These are phyloP conservation scores for Thyridium curvatum DNA, from an alignment of 2,329 filamentous ascomycete genomes.

Conservation along the genomic window DNA sequence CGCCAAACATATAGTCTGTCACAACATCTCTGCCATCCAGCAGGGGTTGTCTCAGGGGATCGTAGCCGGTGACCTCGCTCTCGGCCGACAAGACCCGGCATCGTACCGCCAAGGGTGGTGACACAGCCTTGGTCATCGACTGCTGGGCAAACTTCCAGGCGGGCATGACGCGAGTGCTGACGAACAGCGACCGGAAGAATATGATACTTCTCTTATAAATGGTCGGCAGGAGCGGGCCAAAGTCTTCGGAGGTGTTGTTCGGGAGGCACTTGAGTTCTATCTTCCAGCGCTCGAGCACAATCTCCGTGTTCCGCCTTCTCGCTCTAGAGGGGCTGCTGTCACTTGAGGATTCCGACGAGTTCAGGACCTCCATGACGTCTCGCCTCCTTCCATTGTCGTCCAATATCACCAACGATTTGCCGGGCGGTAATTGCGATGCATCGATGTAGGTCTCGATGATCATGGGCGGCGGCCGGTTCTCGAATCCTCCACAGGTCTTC, in stretches of 20 bases:
- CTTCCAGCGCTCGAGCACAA: slow-evolving; percentile 87
- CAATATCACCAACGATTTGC: slow-evolving; percentile 79
- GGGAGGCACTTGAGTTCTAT: slow-evolving; percentile 67
- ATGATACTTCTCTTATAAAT: slow-evolving; percentile 98
- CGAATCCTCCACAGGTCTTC: slow-evolving; percentile 72
- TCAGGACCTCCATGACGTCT: slow-evolving; percentile 83
- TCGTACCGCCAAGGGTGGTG: slow-evolving; percentile 62
- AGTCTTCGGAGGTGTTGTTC: slow-evolving; percentile 45
- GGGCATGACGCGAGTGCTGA: slow-evolving; percentile 75
- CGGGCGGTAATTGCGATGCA: slow-evolving; percentile 69
- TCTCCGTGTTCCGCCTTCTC: slow-evolving; percentile 54
- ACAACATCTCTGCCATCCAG: slow-evolving; percentile 61
- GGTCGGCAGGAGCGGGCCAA: slow-evolving; percentile 64
- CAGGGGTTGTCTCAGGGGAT: slow-evolving; percentile 66
- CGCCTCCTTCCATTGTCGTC: slow-evolving; percentile 88
- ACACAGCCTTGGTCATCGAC: slow-evolving; percentile 64
- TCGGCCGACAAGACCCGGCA: slow-evolving; percentile 71
- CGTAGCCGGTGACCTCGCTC: slow-evolving; percentile 46
- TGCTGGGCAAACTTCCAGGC: slow-evolving; percentile 78
- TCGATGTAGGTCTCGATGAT: slow-evolving; percentile 90
- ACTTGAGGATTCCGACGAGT: slow-evolving; percentile 50
- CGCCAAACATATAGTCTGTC: slow-evolving; percentile 73
- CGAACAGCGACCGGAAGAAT: slow-evolving; percentile 83
- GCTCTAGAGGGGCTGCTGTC: slow-evolving; percentile 33
- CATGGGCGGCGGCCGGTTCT: slow-evolving; percentile 73